Evolutionary conservation across 306 rosid genomes (phyloP), one percentile per base, ranked within the genome.

Genomic region (Dryas alaskensis): DNA sequence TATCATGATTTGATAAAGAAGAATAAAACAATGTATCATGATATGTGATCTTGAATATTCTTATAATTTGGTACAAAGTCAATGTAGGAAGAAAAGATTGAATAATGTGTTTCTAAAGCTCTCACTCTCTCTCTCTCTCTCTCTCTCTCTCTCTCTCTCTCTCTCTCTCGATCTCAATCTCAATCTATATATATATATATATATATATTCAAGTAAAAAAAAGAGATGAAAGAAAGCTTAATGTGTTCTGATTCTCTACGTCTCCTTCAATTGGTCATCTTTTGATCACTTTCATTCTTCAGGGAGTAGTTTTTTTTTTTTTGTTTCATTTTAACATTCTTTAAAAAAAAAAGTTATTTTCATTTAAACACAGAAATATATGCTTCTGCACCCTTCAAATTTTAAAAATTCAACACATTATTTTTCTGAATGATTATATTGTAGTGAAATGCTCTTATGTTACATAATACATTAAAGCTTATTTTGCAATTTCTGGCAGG

Each of bases 401-500:
- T 62, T 62, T 1, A 3, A 40, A 59, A 27, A 27, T 4, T 27
- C 37, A 10, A 8, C 61, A 12, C 61, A 0, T 19, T 57, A 22
- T 57, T 60, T 31, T 27, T 10, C 65, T 5, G 13, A 60, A 37
- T 62, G 46, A 62, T 65, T 66, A 58, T 59, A 8, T 12, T 39
- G 64, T 73, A 55, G 60, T 55, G 48, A 42, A 51, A 10, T 55
- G 22, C 53, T 65, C 19, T 55, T 43, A 45, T 47, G 14, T 50
- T 68, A 39, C 37, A 31, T 79, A 58, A 60, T 14, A 8, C 7
- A 1, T 69, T 69, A 16, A 10, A 13, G n/a, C 44, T 43, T n/a
- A 16, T 40, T n/a, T 40, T 71, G 11, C 54, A 58, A 72, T 72
- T 67, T 43, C 27, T 68, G 69, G 86, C 92, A 92, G 99, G 99